Conservation (phyloP, 352 stramenopile species). For the Pythium aristosporum region DNA sequence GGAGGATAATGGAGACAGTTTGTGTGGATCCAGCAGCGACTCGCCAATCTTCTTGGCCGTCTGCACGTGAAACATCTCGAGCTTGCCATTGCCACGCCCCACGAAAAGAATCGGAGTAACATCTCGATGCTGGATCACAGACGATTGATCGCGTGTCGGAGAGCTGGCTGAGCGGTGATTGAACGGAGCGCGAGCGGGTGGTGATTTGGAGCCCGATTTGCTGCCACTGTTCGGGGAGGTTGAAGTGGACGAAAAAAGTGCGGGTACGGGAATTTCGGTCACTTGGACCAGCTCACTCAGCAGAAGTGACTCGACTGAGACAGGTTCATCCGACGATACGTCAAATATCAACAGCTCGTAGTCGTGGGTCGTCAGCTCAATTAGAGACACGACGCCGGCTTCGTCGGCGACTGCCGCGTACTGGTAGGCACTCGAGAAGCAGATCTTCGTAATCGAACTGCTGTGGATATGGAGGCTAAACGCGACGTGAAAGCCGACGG, state of each 20-base stretch:
- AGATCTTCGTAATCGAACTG: slow-evolving; percentile 49
- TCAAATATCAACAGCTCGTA: slow-evolving; percentile 66
- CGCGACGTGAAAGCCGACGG: slow-evolving; percentile 38
- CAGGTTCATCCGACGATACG: slow-evolving; percentile 43
- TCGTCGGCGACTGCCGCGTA: slow-evolving; percentile 57
- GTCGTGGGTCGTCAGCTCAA: slow-evolving; percentile 46
- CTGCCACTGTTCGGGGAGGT: background rate
- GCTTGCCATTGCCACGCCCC: slow-evolving; percentile 57
- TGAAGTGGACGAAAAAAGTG: background rate
- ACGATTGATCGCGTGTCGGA: slow-evolving; percentile 16
- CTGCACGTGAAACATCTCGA: slow-evolving; percentile 77
- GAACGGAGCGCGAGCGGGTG: slow-evolving; percentile 11
- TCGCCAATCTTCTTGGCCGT: slow-evolving; percentile 67
- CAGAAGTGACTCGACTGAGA: slow-evolving; percentile 58
- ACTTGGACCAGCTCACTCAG: slow-evolving; percentile 67
- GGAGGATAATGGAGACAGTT: slow-evolving; percentile 43
- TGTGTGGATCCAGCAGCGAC: slow-evolving; percentile 49
- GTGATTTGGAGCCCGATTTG: slow-evolving; percentile 9
- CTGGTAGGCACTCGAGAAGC: slow-evolving; percentile 45
- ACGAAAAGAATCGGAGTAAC: slow-evolving; percentile 67
- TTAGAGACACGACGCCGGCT: slow-evolving; percentile 56
- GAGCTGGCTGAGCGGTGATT: slow-evolving; percentile 13
- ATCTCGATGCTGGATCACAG: slow-evolving; percentile 43
- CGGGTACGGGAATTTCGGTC: slow-evolving; percentile 46
- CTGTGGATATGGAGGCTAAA: slow-evolving; percentile 64